Evolutionary conservation across 345 rosid species (phyloP).

Genomic region (Eucalyptus camaldulensis): DNA sequence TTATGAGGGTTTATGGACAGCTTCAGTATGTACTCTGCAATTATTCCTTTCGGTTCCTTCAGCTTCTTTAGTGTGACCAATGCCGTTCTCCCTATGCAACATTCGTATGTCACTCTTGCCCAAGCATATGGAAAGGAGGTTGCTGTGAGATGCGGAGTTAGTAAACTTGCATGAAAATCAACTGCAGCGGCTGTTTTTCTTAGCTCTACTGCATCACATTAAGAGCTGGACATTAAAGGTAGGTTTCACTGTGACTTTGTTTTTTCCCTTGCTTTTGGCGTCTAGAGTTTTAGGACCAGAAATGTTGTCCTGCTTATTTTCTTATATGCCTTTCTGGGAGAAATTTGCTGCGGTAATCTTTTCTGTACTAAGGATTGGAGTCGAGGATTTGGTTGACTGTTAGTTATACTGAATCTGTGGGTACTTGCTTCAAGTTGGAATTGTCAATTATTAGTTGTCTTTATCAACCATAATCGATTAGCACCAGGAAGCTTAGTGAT

Average conservation of each 20-base stretch:
- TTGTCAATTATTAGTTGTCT: not conserved
- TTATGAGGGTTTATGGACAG: constrained; percentile 24
- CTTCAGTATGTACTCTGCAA: constrained; percentile 11
- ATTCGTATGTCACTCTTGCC: not conserved
- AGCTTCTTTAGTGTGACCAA: not conserved
- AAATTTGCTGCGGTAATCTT: not conserved
- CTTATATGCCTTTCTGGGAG: not conserved
- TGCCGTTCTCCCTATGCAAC: not conserved
- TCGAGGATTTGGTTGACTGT: not conserved
- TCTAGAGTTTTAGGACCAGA: not conserved
- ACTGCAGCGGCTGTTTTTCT: not conserved
- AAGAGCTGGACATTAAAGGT: not conserved
- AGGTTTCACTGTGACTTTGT: not conserved
- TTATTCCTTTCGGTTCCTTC: constrained; percentile 6
- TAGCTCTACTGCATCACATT: not conserved
- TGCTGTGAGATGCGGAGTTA: not conserved
- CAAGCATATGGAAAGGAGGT: not conserved
- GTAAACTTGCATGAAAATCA: not conserved
- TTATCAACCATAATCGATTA: not conserved
- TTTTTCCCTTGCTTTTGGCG: not conserved
- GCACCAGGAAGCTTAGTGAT: not conserved
- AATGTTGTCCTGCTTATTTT: not conserved
- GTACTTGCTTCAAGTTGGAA: not conserved
- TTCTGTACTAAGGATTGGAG: not conserved
- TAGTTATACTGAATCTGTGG: not conserved